Evolutionary conservation across 495 filamentous ascomycete genomes (phyloP), one percentile per base, ranked within the genome.

Genomic region (Aspergillus heteromorphus): DNA sequence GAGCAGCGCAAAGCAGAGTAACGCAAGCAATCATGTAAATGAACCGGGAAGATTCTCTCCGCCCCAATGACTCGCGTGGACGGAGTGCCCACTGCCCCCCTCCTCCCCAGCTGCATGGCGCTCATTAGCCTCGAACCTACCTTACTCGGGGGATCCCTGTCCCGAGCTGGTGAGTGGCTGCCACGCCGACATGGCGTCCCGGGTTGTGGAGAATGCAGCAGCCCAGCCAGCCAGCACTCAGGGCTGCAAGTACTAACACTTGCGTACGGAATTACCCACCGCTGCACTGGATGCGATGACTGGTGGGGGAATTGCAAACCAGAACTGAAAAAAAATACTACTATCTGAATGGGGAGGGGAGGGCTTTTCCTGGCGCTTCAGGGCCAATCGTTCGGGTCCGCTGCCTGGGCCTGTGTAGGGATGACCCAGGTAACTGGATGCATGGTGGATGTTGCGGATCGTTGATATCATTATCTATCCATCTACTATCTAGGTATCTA

Each of bases 61-160:
- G n/a, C n/a, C n/a, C 30, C 30, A 34, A 34, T 34, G 30, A 40
- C 38, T 59, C 51, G 56, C 51, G 56, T 59, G 56, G 56, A 47
- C 43, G 41, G 45, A 16, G 29, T 21, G 30, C 25, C 20, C 23
- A 54, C 23, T 58, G 53, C 60, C 58, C n/a, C n/a, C n/a, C n/a
- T n/a, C n/a, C n/a, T n/a, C n/a, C n/a, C n/a, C n/a, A n/a, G n/a
- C n/a, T n/a, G n/a, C n/a, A n/a, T n/a, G 53, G 42, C 51, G 49
- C 43, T 49, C 45, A 53, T 54, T 49, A 53, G 48, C 52, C 18
- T 40, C 47, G 25, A 56, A 58, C 51, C 20, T 57, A 62, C 41
- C 18, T 51, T 53, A 61, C 45, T 20, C 49, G 38, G 21, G 20
- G 19, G 30, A 58, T 56, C 60, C 60, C 34, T 56, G 56, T 52